phyloP scores from a whole-genome alignment of 164 flowering plant genomes.

The Chimonanthus praecox region DNA sequence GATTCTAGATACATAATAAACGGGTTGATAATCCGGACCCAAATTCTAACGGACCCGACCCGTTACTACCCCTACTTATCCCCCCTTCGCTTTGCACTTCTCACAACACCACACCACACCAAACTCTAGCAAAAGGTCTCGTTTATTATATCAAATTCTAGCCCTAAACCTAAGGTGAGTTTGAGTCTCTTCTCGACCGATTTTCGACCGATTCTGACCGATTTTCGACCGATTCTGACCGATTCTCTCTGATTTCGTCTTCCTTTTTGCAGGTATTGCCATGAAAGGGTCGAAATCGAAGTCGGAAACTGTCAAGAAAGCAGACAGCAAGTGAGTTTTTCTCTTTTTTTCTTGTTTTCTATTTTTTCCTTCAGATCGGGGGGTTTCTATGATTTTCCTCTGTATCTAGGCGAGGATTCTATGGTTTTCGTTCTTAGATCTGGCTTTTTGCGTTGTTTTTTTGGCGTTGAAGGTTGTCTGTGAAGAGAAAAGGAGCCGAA shows the following conservation, averaged over 20 bases:
- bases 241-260: slow-evolving; percentile 16
- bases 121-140: slow-evolving; percentile 4
- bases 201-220: slow-evolving; percentile 6
- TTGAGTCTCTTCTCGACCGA: background rate
- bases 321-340: slow-evolving; percentile 35
- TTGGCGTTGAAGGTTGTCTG: slow-evolving; percentile 18
- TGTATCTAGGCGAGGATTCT: background rate
- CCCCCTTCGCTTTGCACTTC: slow-evolving; percentile 1
- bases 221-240: slow-evolving; percentile 16
- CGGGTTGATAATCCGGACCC: no score
- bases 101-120: slow-evolving; percentile 6
- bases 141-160: background rate
- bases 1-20: no score
- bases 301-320: slow-evolving; percentile 18
- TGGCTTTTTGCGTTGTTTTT: background rate
- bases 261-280: slow-evolving; percentile 25
- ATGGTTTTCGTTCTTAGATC: background rate
- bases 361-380: background rate
- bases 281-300: slow-evolving; percentile 35
- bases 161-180: slow-evolving; percentile 26
- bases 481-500: slow-evolving; percentile 24
- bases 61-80: slow-evolving; percentile 6
- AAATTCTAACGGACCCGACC: no score
- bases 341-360: background rate
- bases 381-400: background rate